These are phyloP conservation scores for Porcisia deanei DNA, from an alignment of 208 protist genomes.

Conservation along the genomic window DNA sequence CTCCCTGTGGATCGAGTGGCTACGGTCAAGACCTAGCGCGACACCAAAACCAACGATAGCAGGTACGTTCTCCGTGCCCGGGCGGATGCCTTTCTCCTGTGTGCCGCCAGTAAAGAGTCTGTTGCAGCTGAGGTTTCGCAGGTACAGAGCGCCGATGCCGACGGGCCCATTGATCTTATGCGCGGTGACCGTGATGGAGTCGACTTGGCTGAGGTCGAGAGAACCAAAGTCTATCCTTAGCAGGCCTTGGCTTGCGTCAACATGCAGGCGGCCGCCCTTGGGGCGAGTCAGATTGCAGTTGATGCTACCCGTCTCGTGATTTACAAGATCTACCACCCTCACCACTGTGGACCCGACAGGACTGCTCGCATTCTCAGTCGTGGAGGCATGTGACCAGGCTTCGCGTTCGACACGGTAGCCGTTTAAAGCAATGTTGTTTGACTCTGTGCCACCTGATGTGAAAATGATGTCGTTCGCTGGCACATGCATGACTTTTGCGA, in stretches of 20 bases:
- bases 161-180: conserved; percentile 87
- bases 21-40: conserved; percentile 66
- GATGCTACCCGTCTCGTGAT: conserved; percentile 79
- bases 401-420: conserved; percentile 73
- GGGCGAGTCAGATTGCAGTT: conserved; percentile 48
- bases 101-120: conserved; percentile 58
- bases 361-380: conserved; percentile 26
- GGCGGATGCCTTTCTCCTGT: conserved; percentile 74
- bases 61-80: conserved; percentile 81
- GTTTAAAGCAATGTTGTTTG: conserved; percentile 82
- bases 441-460: conserved; percentile 81
- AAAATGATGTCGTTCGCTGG: conserved; percentile 75
- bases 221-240: conserved; percentile 64
- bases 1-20: conserved; percentile 52
- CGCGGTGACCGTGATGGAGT: conserved; percentile 77
- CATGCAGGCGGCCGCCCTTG: conserved; percentile 58
- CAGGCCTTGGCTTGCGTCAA: conserved; percentile 75
- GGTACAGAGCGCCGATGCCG: conserved; percentile 73
- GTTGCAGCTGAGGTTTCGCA: conserved; percentile 55
- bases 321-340: conserved; percentile 72
- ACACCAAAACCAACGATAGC: conserved; percentile 78
- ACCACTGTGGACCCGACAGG: conserved; percentile 28
- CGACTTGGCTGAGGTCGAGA: conserved; percentile 66
- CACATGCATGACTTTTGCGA: conserved; percentile 55
- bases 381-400: conserved; percentile 75